Percentiles rank a stretch among this genome's conserved stretches.
Evolutionary conservation across 495 filamentous ascomycete genomes (phyloP).

Genomic region (Penicillium cinerascens): DNA sequence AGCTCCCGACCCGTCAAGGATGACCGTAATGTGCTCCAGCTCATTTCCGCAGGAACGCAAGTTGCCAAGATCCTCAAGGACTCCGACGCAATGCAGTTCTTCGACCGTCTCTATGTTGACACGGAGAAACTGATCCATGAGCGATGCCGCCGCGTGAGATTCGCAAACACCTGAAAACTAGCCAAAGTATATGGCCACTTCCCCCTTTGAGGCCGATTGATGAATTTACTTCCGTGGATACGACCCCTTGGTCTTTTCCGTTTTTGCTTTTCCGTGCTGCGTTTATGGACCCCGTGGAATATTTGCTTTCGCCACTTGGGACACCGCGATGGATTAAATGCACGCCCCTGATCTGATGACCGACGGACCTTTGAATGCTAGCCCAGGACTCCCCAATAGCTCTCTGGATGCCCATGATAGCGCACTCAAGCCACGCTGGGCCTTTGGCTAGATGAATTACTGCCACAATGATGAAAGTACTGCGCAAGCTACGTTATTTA

Average conservation of each 20-base stretch:
- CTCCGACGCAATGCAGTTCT: conserved; percentile 71
- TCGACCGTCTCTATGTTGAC: conserved; percentile 66
- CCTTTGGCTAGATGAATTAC: not conserved
- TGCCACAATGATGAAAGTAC: not conserved
- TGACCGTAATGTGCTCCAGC: conserved; percentile 82
- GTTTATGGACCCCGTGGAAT: not conserved
- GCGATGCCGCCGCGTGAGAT: conserved; percentile 47
- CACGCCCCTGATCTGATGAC: not conserved
- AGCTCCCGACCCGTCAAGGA: conserved; percentile 82
- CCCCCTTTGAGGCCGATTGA: conserved; percentile 9
- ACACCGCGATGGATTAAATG: not conserved
- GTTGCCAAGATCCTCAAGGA: conserved; percentile 84
- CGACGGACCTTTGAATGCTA: not conserved
- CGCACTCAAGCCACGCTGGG: not conserved
- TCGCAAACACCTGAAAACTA: conserved; percentile 39
- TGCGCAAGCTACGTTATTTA: not conserved
- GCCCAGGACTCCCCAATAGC: not conserved
- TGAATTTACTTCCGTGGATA: conserved; percentile 6
- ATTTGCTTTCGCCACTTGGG: not conserved
- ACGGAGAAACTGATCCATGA: conserved; percentile 76
- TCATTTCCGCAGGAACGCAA: conserved; percentile 81
- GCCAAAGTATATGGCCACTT: not conserved
- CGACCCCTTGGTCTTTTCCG: not conserved
- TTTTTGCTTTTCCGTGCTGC: not conserved
- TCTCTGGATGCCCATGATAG: not conserved